Conservation (phyloP, 2,329 filamentous ascomycete genomes). For the Xylariaceae sp. region DNA sequence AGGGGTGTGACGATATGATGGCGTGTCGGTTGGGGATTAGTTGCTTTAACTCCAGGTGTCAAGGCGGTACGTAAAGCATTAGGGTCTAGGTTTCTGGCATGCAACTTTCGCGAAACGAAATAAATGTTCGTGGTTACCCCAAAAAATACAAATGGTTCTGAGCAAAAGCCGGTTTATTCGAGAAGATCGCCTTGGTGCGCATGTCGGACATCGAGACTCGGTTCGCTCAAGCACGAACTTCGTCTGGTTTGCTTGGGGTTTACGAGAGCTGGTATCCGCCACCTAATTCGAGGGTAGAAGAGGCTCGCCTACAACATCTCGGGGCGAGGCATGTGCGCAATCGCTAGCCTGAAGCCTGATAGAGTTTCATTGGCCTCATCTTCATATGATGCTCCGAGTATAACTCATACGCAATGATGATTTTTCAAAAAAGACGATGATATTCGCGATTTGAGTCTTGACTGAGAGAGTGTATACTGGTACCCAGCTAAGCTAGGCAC, state of each 20-base stretch:
- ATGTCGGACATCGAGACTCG: constrained; percentile 6
- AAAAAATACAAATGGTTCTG: constrained; percentile 32
- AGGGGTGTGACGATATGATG: constrained; percentile 30
- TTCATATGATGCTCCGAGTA: background rate
- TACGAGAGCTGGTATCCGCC: constrained; percentile 2
- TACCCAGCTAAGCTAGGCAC: background rate
- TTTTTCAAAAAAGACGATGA: background rate
- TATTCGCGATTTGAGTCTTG: background rate
- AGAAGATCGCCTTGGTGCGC: constrained; percentile 8
- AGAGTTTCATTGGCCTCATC: constrained; percentile 12
- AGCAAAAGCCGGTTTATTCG: constrained; percentile 13
- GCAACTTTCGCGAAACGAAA: constrained; percentile 32
- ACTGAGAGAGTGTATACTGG: background rate
- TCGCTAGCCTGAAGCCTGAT: constrained; percentile 9
- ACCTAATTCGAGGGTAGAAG: constrained; percentile 1
- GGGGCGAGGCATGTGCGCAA: constrained; percentile 6
- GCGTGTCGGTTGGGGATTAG: constrained; percentile 31
- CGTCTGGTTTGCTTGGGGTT: constrained; percentile 2
- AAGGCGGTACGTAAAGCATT: constrained; percentile 37
- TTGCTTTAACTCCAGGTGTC: constrained; percentile 38
- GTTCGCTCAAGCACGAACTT: constrained; percentile 3
- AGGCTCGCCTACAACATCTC: constrained; percentile 6
- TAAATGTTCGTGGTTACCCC: constrained; percentile 32
- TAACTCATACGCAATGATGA: background rate
- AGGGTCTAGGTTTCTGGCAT: constrained; percentile 37